phyloP scores from a whole-genome alignment of 495 filamentous ascomycete genomes.

The Lentithecium fluviatile region DNA sequence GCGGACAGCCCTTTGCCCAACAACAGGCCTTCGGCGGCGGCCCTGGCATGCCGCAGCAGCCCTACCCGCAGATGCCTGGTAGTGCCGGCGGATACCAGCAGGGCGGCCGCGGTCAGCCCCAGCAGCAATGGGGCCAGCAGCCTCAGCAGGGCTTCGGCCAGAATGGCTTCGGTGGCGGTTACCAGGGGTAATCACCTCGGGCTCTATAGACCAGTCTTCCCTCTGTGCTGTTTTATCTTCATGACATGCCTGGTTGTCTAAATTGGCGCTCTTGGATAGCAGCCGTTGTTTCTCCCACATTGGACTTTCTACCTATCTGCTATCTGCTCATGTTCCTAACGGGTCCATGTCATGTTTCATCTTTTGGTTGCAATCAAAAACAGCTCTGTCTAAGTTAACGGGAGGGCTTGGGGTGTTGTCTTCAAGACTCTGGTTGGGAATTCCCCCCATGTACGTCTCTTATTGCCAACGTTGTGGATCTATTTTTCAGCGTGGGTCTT shows the following conservation, averaged over 20 bases:
- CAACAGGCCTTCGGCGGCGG: conserved; percentile 59
- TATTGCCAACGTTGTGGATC: background rate
- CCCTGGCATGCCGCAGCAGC: conserved; percentile 56
- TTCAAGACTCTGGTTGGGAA: background rate
- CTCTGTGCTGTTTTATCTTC: conserved; percentile 20
- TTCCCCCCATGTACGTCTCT: background rate
- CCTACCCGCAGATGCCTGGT: conserved; percentile 54
- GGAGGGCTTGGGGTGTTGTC: background rate
- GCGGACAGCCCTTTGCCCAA: conserved; percentile 60
- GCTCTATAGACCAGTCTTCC: background rate
- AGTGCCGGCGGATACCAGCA: conserved; percentile 41
- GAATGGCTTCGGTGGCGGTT: conserved; percentile 41
- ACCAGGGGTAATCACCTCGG: conserved; percentile 40
- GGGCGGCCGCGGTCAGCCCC: conserved; percentile 34
- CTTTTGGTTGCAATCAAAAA: conserved; percentile 1
- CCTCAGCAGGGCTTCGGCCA: conserved; percentile 38
- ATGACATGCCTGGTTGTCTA: conserved; percentile 29
- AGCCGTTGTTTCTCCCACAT: background rate
- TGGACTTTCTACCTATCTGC: background rate
- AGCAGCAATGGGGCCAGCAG: conserved; percentile 37
- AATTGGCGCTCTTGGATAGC: conserved; percentile 25
- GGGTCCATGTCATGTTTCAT: background rate
- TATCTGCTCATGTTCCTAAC: background rate
- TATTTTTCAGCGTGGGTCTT: background rate
- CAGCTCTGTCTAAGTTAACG: background rate